These are phyloP conservation scores for Auriscalpium orientale DNA, from an alignment of 768 basidiomycete genomes.

Conservation along the genomic window DNA sequence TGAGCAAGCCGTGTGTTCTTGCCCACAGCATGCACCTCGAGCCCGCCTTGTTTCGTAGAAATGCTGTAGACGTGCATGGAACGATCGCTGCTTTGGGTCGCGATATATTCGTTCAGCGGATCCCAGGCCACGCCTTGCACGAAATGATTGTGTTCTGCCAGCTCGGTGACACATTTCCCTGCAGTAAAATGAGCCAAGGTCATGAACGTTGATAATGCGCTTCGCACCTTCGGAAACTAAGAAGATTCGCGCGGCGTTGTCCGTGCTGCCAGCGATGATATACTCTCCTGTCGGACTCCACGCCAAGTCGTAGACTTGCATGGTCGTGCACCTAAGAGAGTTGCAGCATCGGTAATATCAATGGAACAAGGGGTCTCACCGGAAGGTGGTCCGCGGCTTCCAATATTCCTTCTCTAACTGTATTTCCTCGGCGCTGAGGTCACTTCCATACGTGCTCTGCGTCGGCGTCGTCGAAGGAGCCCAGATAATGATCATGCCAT, in stretches of 20 bases:
- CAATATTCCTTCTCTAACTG: slow-evolving; percentile 93
- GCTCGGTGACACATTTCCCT: slow-evolving; percentile 86
- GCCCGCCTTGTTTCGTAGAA: slow-evolving; percentile 65
- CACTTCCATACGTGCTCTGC: slow-evolving; percentile 72
- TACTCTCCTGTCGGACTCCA: slow-evolving; percentile 97
- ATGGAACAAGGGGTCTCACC: slow-evolving; percentile 38
- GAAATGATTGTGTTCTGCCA: slow-evolving; percentile 91
- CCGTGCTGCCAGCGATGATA: slow-evolving; percentile 93
- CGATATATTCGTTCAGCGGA: slow-evolving; percentile 92
- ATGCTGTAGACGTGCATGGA: slow-evolving; percentile 93
- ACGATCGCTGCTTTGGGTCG: slow-evolving; percentile 93
- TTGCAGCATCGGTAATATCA: not conserved
- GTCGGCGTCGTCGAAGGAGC: slow-evolving; percentile 71
- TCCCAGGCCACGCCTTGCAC: slow-evolving; percentile 99
- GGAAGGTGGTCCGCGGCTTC: slow-evolving; percentile 81
- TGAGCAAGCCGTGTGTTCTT: slow-evolving; percentile 76
- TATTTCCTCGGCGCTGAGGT: slow-evolving; percentile 66
- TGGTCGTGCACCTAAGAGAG: slow-evolving; percentile 66
- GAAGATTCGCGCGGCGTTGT: slow-evolving; percentile 88
- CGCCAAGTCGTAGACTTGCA: slow-evolving; percentile 96
- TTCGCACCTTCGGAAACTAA: slow-evolving; percentile 60
- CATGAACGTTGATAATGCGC: not conserved
- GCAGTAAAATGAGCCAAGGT: slow-evolving; percentile 11
- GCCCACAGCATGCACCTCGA: slow-evolving; percentile 87
- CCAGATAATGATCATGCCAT: slow-evolving; percentile 98